Base-by-base conservation (phyloP, 2,329 filamentous ascomycete genomes). In the Atkinsonella hypoxylon region DNA sequence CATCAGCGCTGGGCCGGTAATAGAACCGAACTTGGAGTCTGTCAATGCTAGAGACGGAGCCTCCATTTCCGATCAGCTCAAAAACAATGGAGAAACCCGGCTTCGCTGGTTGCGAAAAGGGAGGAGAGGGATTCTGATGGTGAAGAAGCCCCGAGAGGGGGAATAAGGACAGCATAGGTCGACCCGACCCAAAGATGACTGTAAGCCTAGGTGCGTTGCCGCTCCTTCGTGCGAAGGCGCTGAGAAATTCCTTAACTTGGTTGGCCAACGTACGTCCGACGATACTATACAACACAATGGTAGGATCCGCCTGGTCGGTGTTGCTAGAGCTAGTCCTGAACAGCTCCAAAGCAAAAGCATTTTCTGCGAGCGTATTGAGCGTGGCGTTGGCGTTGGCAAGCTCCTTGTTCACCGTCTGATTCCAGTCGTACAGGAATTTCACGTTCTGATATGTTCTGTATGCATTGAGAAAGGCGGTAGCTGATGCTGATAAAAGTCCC, bases 21-120 rank as follows among this genome's bases (percentile, higher is more conserved):
- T 75, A 61, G 60, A 82, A 79, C n/a, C 78, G 73, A 4, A 82
- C 72, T 51, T 64, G 70, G 15, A 81, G 64, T 18, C 75, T 67
- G 10, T 67, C 58, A 0, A 56, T 51, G 2, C 55, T 45, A 53
- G 22, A 26, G 56, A 55, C 40, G 56, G 48, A 48, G 53, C 26
- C n/a, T 17, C 11, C 36, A 15, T 63, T 55, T 11, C 65, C 63
- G 34, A 71, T 63, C 17, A 82, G 64, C 68, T 95, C 89, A 61
- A 93, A 89, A 0, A 78, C 71, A 75, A 95, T 83, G 40, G 79
- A 77, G 1, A 82, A 83, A 0, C 88, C 89, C 38, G 89, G 87
- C 56, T 83, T 75, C 0, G 85, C 82, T 13, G 81, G 52, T 2
- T 53, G 55, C 3, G 61, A 61, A 48, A 67, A 64, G 56, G 55